Evolutionary conservation across 441 rosid species (phyloP), one percentile per base, ranked within the genome.

Genomic region (Erysimum pusillum): DNA sequence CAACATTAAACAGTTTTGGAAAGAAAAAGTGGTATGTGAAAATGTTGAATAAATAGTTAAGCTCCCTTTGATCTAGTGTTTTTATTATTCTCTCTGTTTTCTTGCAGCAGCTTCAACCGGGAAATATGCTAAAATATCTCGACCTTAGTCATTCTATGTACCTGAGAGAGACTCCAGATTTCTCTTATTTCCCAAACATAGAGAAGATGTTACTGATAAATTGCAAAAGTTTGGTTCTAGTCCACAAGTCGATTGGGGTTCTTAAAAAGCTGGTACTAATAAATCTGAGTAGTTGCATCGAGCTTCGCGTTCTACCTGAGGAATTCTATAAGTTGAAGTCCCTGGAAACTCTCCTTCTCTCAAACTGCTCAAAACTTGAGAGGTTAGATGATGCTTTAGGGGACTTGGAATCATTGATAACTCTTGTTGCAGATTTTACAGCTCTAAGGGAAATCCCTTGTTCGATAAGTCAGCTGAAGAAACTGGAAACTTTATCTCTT

Each of bases 151-250:
- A 65, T 48, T 65, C 69, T 15, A 1, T 9, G 2, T 6, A 61
- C 10, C 66, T 61, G 15, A 57, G 0, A 56, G 53, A 41, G 64
- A 69, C 73, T 14, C 73, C 73, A n/a, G 63, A 69, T 22, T 69
- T 69, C 52, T 69, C 63, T 39, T 53, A 39, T 54, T 22, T 56
- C 44, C 74, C 74, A 12, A 70, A 70, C n/a, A 11, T 70, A 2
- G 44, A 70, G 66, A 70, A 70, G 66, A 42, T 70, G 32, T 2
- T 70, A 22, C 2, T 70, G 56, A 6, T 32, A 18, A 17, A 71
- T 25, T 59, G 67, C 13, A 48, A 20, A 45, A 71, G 58, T 0
- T 48, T 71, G 67, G 67, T 36, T 35, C 1, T 1, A 8, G 13
- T 71, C 38, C 52, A 49, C 67, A 25, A 25, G 46, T 66, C 71